Conservation (phyloP, 192 early-diverging fungal species). For the Gaertneriomyces semiglobifer region DNA sequence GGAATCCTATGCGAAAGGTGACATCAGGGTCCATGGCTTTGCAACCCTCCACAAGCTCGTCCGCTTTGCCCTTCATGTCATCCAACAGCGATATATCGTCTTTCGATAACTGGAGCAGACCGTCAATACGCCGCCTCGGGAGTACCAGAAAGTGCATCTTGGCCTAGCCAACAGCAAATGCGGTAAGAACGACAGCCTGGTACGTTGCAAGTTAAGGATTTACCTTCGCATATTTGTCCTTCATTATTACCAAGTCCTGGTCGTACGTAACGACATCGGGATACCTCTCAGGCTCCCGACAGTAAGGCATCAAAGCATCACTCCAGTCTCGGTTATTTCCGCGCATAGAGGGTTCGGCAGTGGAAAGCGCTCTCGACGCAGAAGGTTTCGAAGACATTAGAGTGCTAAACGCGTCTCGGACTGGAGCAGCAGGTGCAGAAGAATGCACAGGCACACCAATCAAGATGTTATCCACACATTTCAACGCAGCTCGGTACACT, state of each 20-base stretch:
- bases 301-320: constrained; percentile 40
- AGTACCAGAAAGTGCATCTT: constrained; percentile 50
- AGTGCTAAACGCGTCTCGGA: neutral
- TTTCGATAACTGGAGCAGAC: constrained; percentile 30
- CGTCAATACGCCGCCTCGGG: constrained; percentile 43
- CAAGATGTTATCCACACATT: neutral
- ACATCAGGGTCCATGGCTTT: constrained; percentile 23
- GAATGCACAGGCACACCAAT: neutral
- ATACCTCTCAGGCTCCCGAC: constrained; percentile 39
- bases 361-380: too few relatives aligned
- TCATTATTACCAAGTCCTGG: constrained; percentile 44
- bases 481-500: constrained; percentile 1
- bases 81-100: constrained; percentile 36
- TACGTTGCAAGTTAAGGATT: neutral
- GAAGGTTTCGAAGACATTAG: too few relatives aligned
- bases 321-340: constrained; percentile 17
- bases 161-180: constrained; percentile 1
- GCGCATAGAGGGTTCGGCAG: neutral
- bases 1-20: constrained; percentile 58
- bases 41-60: constrained; percentile 25
- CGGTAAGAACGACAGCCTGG: neutral
- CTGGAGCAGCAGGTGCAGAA: neutral
- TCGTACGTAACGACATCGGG: constrained; percentile 41
- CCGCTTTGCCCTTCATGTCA: constrained; percentile 27
- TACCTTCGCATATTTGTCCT: constrained; percentile 49